phyloP scores from a whole-genome alignment of 768 basidiomycete genomes.

The Lentinula aciculospora region DNA sequence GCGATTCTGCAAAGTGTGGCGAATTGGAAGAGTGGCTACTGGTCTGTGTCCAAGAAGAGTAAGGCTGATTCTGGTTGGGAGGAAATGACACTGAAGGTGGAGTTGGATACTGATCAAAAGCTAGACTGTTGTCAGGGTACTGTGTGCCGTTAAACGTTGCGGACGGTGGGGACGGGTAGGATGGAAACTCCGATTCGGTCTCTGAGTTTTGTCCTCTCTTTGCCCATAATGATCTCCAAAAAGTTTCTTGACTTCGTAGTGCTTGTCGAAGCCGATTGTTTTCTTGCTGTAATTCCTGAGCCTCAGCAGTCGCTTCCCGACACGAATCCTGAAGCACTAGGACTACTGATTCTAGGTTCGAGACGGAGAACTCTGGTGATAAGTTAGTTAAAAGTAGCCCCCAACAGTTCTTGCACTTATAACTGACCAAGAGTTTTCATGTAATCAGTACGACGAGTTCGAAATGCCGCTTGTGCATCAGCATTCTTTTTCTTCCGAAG shows the following conservation, averaged over 20 bases:
- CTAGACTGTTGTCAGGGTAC: constrained; percentile 30
- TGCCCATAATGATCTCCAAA: constrained; percentile 66
- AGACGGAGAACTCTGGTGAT: constrained; percentile 33
- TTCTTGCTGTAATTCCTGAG: constrained; percentile 58
- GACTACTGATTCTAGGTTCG: constrained; percentile 68
- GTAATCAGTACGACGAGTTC: constrained; percentile 66
- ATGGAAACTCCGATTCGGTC: constrained; percentile 49
- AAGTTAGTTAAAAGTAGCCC: not conserved
- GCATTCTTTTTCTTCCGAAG: constrained; percentile 87
- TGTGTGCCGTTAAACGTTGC: not conserved
- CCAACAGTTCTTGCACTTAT: not conserved
- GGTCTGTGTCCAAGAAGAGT: constrained; percentile 30
- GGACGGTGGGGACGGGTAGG: constrained; percentile 30
- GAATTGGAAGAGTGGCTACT: constrained; percentile 46
- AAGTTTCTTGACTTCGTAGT: constrained; percentile 66
- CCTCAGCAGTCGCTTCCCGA: constrained; percentile 58
- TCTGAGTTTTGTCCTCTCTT: constrained; percentile 53
- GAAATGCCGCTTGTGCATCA: constrained; percentile 83
- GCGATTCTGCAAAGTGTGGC: constrained; percentile 52
- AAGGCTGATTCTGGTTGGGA: constrained; percentile 13
- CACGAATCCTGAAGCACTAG: constrained; percentile 79
- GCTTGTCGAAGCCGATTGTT: constrained; percentile 60
- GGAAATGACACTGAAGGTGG: constrained; percentile 38
- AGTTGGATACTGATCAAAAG: constrained; percentile 32
- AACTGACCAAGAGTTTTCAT: constrained; percentile 68